Conservation (phyloP, 495 filamentous ascomycete species). For the Entonaema liquescens region DNA sequence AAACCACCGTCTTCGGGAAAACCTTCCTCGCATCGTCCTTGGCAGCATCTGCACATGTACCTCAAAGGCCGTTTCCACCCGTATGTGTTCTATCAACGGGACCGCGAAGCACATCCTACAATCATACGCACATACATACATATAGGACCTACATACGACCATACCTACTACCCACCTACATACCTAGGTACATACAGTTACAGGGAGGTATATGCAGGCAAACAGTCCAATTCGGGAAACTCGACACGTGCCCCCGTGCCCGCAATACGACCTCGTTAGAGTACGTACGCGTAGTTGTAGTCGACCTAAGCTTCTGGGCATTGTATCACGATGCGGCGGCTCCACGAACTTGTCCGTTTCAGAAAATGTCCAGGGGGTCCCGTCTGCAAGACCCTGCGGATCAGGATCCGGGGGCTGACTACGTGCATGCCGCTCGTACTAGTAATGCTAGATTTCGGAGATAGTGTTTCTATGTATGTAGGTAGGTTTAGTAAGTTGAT, state of each 20-base stretch:
- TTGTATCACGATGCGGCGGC: conserved; percentile 2
- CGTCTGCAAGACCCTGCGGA: not conserved
- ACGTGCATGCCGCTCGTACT: not conserved
- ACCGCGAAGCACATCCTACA: not conserved
- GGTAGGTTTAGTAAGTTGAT: no score
- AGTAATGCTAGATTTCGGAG: not conserved
- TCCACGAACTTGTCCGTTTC: not conserved
- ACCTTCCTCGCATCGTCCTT: not conserved
- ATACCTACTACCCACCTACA: not conserved
- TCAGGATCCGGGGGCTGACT: not conserved
- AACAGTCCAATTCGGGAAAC: not conserved
- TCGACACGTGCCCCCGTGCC: not conserved
- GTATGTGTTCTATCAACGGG: not conserved
- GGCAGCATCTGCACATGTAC: not conserved
- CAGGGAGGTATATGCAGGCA: not conserved
- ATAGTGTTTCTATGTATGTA: not conserved
- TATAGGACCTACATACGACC: not conserved
- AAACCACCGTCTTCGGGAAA: not conserved
- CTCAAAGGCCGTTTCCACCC: not conserved
- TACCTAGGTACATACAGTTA: not conserved
- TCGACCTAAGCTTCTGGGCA: not conserved
- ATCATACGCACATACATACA: not conserved
- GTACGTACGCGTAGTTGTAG: not conserved
- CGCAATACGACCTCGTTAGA: not conserved
- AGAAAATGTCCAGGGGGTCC: not conserved